Conservation (phyloP, 2,329 filamentous ascomycete species). For the Monosporascus sp. region DNA sequence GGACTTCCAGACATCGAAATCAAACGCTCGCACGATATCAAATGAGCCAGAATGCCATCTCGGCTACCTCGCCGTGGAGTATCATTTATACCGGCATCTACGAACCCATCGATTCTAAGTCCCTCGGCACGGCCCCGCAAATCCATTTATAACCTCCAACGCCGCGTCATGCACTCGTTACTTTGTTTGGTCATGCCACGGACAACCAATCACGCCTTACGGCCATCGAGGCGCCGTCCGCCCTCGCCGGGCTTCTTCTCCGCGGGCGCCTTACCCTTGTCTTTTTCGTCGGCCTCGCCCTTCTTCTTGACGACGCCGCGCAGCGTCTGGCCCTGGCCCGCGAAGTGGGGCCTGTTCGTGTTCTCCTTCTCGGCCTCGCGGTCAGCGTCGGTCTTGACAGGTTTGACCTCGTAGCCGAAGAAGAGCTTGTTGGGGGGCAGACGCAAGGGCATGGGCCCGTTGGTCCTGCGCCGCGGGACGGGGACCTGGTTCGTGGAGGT, state of each 20-base stretch:
- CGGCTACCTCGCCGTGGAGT: no score
- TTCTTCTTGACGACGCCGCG: conserved; percentile 68
- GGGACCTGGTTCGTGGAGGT: conserved; percentile 35
- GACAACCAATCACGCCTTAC: conserved; percentile 16
- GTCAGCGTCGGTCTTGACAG: conserved; percentile 72
- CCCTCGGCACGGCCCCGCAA: no score
- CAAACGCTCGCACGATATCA: no score
- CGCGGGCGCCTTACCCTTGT: conserved; percentile 38
- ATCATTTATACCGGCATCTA: no score
- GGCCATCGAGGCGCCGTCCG: conserved; percentile 40
- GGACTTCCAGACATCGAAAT: no score
- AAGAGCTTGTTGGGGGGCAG: conserved; percentile 87
- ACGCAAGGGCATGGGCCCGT: conserved; percentile 81
- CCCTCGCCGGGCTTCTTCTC: conserved; percentile 43
- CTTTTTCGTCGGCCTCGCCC: conserved; percentile 39
- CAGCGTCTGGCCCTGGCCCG: conserved; percentile 78
- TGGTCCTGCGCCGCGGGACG: conserved; percentile 45
- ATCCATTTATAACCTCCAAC: no score
- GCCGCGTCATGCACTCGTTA: no score
- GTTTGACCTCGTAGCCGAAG: conserved; percentile 91
- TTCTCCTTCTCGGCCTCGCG: conserved; percentile 61
- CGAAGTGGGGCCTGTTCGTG: conserved; percentile 68
- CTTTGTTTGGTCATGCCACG: neutral
- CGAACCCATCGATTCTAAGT: no score
- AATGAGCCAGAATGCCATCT: no score